phyloP scores from a whole-genome alignment of 2,329 filamentous ascomycete species.

The Beauveria sp. region DNA sequence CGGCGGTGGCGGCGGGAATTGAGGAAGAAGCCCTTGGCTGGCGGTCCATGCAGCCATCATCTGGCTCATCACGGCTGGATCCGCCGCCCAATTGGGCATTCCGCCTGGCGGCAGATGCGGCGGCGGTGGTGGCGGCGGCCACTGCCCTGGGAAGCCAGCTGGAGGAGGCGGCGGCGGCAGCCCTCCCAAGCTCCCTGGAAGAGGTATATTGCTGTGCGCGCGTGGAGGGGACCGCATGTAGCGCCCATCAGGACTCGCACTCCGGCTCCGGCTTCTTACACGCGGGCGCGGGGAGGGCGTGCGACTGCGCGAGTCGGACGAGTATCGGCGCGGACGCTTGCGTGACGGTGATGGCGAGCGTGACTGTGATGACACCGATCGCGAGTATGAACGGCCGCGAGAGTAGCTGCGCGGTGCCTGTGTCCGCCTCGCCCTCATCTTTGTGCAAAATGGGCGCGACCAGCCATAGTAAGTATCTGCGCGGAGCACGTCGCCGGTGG shows the following conservation, averaged over 20 bases:
- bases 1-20: conserved; percentile 9
- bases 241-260: conserved; percentile 15
- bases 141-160: conserved; percentile 32
- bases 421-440: conserved; percentile 52
- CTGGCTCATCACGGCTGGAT: conserved; percentile 11
- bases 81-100: conserved; percentile 15
- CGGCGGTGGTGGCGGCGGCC: conserved; percentile 30
- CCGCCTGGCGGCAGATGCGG: conserved; percentile 22
- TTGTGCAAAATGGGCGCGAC: conserved; percentile 72
- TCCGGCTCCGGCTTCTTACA: conserved; percentile 23
- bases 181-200: conserved; percentile 19
- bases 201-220: conserved; percentile 18
- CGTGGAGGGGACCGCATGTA: conserved; percentile 25
- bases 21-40: conserved; percentile 12
- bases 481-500: conserved; percentile 55
- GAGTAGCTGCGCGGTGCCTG: conserved; percentile 13
- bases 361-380: conserved; percentile 19
- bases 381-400: conserved; percentile 25
- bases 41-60: conserved; percentile 12
- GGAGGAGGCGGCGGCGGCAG: conserved; percentile 26
- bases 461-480: conserved; percentile 83
- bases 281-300: conserved; percentile 15
- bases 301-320: conserved; percentile 18
- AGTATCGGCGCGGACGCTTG: conserved; percentile 22
- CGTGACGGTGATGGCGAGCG: conserved; percentile 25